Evolutionary conservation across 805 yeast species (phyloP), one percentile per base, ranked within the genome.

Genomic region (Sungouiozyma intestinalis): DNA sequence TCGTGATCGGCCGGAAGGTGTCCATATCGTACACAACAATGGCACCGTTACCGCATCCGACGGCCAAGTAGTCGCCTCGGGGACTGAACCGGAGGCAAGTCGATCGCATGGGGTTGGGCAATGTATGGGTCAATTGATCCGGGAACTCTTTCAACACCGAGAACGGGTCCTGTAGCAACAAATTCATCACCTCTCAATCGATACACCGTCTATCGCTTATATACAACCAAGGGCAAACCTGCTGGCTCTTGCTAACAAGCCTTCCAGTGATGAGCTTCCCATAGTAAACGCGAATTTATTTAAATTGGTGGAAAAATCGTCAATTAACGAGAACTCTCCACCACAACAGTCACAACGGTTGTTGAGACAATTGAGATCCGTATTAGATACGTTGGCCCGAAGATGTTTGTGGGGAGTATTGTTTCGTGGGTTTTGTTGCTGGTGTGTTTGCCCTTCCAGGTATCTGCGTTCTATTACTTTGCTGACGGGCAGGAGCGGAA

Each of bases 121-220:
- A 63, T 0, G 88, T 78, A 46, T 78, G 78, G 2, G 82, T 73
- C n/a, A 85, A 72, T 1, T 81, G 73, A 46, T 88, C 95, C 0
- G 97, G 97, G 53, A 75, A 88, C 56, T 88, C 97, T 54, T 85
- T 86, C 16, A 94, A 81, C 17, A 90, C 87, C 2, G 90, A 77
- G 60, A 86, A 85, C 3, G 97, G 97, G 61, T 88, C 97, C 48
- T 85, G 75, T 18, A 90, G 69, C 8, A 92, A 71, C 29, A 87
- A 67, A 60, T 88, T 88, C 52, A 61, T 57, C 49, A n/a, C 33
- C 4, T n/a, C n/a, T n/a, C n/a, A n/a, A n/a, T n/a, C n/a, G n/a
- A n/a, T n/a, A n/a, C n/a, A n/a, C n/a, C n/a, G n/a, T n/a, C n/a
- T n/a, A n/a, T n/a, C n/a, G n/a, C n/a, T n/a, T n/a, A n/a, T n/a